phyloP scores from a whole-genome alignment of 2,329 filamentous ascomycete species.

The Diaporthe sp. region DNA sequence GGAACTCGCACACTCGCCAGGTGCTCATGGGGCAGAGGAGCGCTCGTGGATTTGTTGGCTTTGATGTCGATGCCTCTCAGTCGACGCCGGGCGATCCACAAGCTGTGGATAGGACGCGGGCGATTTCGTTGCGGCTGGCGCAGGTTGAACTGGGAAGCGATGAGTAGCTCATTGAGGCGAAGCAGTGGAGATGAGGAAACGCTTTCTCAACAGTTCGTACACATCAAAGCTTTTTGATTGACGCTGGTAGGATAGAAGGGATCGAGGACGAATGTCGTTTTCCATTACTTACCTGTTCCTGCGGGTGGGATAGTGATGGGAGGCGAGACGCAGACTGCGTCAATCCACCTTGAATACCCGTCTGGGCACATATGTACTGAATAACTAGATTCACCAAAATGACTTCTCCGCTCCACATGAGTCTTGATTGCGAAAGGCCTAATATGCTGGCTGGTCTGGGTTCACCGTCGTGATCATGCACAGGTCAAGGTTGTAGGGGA shows the following conservation, averaged over 20 bases:
- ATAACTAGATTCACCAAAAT: too few relatives aligned
- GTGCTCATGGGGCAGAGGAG: background rate
- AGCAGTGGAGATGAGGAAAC: background rate
- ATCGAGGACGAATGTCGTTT: too few relatives aligned
- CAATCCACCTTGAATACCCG: background rate
- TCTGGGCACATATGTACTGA: too few relatives aligned
- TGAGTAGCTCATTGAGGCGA: background rate
- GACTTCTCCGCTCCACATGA: too few relatives aligned
- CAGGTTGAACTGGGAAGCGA: background rate
- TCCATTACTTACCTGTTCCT: background rate
- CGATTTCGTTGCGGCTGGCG: background rate
- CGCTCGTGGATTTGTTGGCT: background rate
- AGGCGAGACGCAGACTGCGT: background rate
- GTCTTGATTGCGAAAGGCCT: too few relatives aligned
- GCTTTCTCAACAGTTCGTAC: background rate
- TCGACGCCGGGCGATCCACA: background rate
- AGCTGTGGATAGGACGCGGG: background rate
- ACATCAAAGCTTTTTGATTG: background rate
- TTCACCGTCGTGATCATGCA: too few relatives aligned
- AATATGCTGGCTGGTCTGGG: too few relatives aligned
- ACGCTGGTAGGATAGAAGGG: too few relatives aligned
- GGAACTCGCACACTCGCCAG: background rate
- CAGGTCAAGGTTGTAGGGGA: too few relatives aligned
- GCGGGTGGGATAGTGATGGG: background rate
- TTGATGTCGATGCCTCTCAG: background rate